Conservation (phyloP, 1,284 basidiomycete genomes). For the Phaffia rhodozyma region DNA sequence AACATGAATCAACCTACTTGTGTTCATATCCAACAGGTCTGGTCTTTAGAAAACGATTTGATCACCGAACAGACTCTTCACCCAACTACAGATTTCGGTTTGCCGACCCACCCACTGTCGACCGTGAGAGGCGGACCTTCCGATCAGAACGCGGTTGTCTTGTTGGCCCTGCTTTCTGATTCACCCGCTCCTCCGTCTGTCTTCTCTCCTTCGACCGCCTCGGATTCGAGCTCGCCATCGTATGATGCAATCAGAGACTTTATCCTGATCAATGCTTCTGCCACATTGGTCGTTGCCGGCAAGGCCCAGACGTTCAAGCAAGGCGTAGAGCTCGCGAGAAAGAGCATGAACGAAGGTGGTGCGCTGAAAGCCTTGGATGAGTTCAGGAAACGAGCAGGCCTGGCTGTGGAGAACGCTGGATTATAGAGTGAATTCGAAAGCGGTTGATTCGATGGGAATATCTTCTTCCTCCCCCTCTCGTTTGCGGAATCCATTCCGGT, state of each 20-base stretch:
- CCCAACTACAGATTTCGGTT: conserved; percentile 51
- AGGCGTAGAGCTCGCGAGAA: conserved; percentile 58
- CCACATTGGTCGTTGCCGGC: conserved; percentile 67
- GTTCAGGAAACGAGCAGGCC: conserved; percentile 39
- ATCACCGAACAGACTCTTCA: conserved; percentile 36
- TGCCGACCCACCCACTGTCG: conserved; percentile 53
- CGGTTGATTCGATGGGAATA: no score
- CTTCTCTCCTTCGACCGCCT: not conserved
- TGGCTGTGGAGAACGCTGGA: conserved; percentile 20
- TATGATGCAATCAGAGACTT: conserved; percentile 60
- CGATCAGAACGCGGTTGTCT: conserved; percentile 43
- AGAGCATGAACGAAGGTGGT: conserved; percentile 57
- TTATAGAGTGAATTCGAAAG: no score
- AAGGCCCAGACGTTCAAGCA: conserved; percentile 55
- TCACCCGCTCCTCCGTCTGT: conserved; percentile 24
- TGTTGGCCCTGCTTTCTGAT: conserved; percentile 47
- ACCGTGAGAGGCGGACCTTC: conserved; percentile 50
- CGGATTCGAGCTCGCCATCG: conserved; percentile 22
- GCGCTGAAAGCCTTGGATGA: conserved; percentile 59
- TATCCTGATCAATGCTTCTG: conserved; percentile 73
- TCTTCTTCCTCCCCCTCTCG: no score
- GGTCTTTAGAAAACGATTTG: conserved; percentile 37
- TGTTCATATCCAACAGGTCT: conserved; percentile 30
- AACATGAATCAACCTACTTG: not conserved
- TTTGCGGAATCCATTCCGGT: no score